Base-by-base conservation (phyloP, 768 basidiomycete species). In the Tricholoma furcatifolium region DNA sequence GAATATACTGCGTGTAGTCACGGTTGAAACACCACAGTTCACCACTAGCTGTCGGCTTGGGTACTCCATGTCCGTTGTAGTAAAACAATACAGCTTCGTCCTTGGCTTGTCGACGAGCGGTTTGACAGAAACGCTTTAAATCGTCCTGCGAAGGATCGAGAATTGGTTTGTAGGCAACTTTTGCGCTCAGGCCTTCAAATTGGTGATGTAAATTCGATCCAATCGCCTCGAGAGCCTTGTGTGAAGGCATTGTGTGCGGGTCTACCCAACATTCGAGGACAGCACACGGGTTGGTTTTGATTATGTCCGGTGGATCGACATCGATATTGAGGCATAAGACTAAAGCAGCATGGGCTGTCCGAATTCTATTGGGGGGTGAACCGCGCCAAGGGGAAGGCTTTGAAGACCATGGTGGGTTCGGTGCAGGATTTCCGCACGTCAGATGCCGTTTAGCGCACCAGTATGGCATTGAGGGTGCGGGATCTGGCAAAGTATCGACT, bases 1-100 rank as follows among this genome's bases (percentile, higher is more conserved):
- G 97, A 54, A 98, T 98, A 65, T 99, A 99, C 69, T 99, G 96
- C 0, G 97, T 98, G 68, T 98, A 98, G 60, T 84, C 89, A 63
- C 86, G 80, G 70, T 99, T 98, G 76, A 99, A 99, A 51, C 97
- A 95, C 97, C 97, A 99, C 47, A 99, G 79, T 70, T 99, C 97
- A 20, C 97, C 91, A 57, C 91, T 94, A 0, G 90, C 78, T 0
- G 97, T 98, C 10, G 97, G 97, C 63, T 92, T 95, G 2, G 96
- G 96, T 18, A 99, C 97, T 20, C 97, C 97, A 57, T 98, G 97
- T 2, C 97, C 97, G 58, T 98, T 99, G 72, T 98, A 99, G 70
- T 98, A 93, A 70, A 98, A 96, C 24, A 98, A 75, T 6, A 93
- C 86, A 2, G 97, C 87, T 64, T 99, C 97, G 34, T 94, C 90